Percentiles rank a stretch among this genome's conserved stretches.
Evolutionary conservation across 345 rosid genomes (phyloP).

Genomic region (Gossypium australe): DNA sequence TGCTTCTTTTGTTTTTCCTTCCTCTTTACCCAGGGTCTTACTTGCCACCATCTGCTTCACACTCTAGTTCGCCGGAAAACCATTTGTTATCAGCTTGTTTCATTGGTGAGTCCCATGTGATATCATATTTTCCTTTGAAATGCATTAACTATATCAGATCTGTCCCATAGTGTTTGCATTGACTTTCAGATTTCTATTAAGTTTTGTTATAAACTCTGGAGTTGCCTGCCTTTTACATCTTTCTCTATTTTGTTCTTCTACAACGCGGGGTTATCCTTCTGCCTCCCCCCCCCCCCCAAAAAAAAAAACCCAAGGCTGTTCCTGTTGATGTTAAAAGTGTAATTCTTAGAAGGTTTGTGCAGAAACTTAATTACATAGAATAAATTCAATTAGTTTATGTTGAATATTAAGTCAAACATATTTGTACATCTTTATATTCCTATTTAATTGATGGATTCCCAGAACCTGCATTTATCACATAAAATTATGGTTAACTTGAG

Average conservation of each 20-base stretch:
- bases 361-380: not conserved
- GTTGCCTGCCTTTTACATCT: slow-evolving; percentile 1
- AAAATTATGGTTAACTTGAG: slow-evolving; percentile 7
- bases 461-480: not conserved
- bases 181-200: not conserved
- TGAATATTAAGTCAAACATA: not conserved
- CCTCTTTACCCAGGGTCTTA: slow-evolving; percentile 48
- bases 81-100: slow-evolving; percentile 70
- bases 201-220: not conserved
- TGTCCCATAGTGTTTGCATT: not conserved
- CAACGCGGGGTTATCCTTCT: not conserved
- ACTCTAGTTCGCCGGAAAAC: slow-evolving; percentile 75
- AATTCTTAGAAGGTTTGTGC: not conserved
- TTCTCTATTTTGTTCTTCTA: slow-evolving; percentile 2
- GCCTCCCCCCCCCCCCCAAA: not conserved
- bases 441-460: not conserved
- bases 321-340: not conserved
- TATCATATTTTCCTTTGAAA: not conserved
- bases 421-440: not conserved
- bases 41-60: slow-evolving; percentile 78
- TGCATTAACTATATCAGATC: slow-evolving; percentile 4
- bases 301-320: not conserved
- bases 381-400: not conserved
- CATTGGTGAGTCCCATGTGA: slow-evolving; percentile 56
- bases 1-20: not conserved